Evolutionary conservation across 2,329 filamentous ascomycete genomes (phyloP).

Genomic region (Fusarium sp.): DNA sequence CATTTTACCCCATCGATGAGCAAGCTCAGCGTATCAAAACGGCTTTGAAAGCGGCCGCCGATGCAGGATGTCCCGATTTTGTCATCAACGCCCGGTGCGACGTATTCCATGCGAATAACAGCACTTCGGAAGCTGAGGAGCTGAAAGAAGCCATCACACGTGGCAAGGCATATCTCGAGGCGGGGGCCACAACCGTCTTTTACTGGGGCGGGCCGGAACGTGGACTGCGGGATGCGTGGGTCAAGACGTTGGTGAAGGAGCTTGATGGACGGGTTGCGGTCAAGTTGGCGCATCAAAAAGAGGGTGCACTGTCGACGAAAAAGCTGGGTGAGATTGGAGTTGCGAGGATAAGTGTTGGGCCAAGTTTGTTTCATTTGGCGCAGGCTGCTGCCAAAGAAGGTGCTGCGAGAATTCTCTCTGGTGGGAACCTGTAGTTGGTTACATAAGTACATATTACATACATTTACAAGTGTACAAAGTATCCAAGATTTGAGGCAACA

Average conservation of each 20-base stretch:
- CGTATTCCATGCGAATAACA: constrained; percentile 57
- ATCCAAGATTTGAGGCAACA: no score
- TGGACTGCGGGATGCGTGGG: constrained; percentile 61
- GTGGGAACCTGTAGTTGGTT: constrained; percentile 36
- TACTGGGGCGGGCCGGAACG: constrained; percentile 67
- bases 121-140: constrained; percentile 50
- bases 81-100: constrained; percentile 71
- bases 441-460: background rate
- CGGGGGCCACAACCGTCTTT: constrained; percentile 71
- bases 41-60: constrained; percentile 58
- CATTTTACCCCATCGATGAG: constrained; percentile 57
- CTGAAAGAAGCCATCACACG: constrained; percentile 65
- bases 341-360: constrained; percentile 68
- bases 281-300: constrained; percentile 53
- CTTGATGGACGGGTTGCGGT: constrained; percentile 66
- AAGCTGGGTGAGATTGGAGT: constrained; percentile 65
- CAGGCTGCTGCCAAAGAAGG: constrained; percentile 55
- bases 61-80: constrained; percentile 66
- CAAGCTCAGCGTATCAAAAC: constrained; percentile 62
- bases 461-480: background rate
- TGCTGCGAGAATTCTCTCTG: constrained; percentile 51
- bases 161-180: constrained; percentile 68
- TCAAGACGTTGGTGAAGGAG: constrained; percentile 60
- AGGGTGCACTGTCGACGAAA: constrained; percentile 57
- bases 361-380: constrained; percentile 59